Conservation (phyloP, 345 rosid species). For the Jatropha curcas region DNA sequence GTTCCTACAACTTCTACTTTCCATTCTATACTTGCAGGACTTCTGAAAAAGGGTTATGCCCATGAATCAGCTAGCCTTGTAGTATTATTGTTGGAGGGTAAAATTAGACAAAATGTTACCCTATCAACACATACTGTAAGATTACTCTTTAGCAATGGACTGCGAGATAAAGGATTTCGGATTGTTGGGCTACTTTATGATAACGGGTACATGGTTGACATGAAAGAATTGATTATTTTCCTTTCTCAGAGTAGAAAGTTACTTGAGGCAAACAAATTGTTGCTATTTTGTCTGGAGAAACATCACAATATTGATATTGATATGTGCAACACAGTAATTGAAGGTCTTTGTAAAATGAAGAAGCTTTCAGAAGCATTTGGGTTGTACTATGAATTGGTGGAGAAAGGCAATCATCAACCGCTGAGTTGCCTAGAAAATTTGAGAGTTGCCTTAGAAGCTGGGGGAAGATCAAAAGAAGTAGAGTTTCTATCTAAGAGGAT, state of each 20-base stretch:
- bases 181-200: slow-evolving; percentile 50
- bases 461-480: slow-evolving; percentile 53
- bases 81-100: slow-evolving; percentile 56
- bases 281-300: slow-evolving; percentile 61
- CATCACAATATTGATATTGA: slow-evolving; percentile 41
- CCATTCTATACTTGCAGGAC: slow-evolving; percentile 59
- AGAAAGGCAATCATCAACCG: slow-evolving; percentile 48
- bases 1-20: slow-evolving; percentile 57
- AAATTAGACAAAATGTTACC: slow-evolving; percentile 52
- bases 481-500: slow-evolving; percentile 65
- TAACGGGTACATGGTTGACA: slow-evolving; percentile 55
- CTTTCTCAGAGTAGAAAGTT: slow-evolving; percentile 50
- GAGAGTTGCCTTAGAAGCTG: slow-evolving; percentile 51
- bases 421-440: slow-evolving; percentile 56
- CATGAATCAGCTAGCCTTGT: slow-evolving; percentile 55
- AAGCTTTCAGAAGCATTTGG: slow-evolving; percentile 63
- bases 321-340: slow-evolving; percentile 46
- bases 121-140: slow-evolving; percentile 59
- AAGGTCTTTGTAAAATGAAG: slow-evolving; percentile 59
- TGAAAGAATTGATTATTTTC: slow-evolving; percentile 52
- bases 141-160: slow-evolving; percentile 45
- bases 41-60: slow-evolving; percentile 46
- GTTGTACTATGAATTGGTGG: slow-evolving; percentile 65
- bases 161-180: slow-evolving; percentile 53
- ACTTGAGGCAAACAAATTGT: slow-evolving; percentile 52